Evolutionary conservation across 1,284 basidiomycete species (phyloP).

Genomic region (Moesziomyces sp.): DNA sequence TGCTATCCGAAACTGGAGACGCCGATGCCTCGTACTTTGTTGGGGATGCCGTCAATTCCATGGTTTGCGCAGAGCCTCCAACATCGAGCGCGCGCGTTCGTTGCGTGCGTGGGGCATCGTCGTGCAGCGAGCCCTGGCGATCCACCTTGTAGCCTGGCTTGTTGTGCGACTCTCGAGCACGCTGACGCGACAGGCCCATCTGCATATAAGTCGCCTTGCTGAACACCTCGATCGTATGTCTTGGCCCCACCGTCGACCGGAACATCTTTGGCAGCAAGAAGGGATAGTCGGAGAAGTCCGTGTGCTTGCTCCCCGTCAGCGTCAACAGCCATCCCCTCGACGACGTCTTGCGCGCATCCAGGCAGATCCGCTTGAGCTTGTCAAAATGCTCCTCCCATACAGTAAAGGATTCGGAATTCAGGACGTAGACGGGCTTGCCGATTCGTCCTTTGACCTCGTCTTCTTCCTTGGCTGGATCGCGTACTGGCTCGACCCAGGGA

Average conservation of each 20-base stretch:
- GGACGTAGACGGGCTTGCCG: constrained; percentile 50
- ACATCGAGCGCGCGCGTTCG: background rate
- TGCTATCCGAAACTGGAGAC: background rate
- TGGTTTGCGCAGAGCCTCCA: background rate
- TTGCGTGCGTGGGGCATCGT: background rate
- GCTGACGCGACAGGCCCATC: constrained; percentile 44
- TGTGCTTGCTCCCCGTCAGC: constrained; percentile 55
- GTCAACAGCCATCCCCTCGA: constrained; percentile 59
- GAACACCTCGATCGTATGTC: constrained; percentile 49
- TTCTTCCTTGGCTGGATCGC: constrained; percentile 43
- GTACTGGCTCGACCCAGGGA: constrained; percentile 58
- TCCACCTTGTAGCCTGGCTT: constrained; percentile 18
- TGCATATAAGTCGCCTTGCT: constrained; percentile 43
- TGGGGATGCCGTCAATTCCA: background rate
- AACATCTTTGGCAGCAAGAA: constrained; percentile 57
- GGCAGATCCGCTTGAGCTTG: constrained; percentile 43
- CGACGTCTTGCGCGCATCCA: constrained; percentile 38
- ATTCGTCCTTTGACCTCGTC: constrained; percentile 31
- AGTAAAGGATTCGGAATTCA: constrained; percentile 57
- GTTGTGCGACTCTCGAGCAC: constrained; percentile 15
- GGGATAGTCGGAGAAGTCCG: constrained; percentile 59
- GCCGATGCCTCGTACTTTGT: constrained; percentile 1
- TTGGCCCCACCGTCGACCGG: constrained; percentile 51
- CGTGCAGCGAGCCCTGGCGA: constrained; percentile 8
- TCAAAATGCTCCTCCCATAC: constrained; percentile 51